Conservation (phyloP, 768 basidiomycete species). For the Boletus vinaceobasis region DNA sequence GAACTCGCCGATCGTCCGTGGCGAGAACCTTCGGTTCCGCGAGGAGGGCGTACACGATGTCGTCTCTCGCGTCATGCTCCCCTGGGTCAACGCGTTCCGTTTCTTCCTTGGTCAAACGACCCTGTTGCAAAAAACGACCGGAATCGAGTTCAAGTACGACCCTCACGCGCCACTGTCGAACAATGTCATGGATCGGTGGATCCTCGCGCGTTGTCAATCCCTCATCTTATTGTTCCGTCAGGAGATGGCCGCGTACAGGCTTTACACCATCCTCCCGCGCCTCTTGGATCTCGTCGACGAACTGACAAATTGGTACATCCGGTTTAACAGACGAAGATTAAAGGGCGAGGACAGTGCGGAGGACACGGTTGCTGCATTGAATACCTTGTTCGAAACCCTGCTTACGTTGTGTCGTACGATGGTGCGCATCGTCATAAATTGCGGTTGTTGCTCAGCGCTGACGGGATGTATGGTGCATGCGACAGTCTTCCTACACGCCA, state of each 20-base stretch:
- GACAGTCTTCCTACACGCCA: conserved; percentile 93
- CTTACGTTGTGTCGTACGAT: conserved; percentile 94
- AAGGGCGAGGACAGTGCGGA: conserved; percentile 93
- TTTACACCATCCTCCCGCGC: conserved; percentile 97
- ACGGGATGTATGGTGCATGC: background rate
- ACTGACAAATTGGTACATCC: conserved; percentile 99
- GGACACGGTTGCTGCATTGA: conserved; percentile 84
- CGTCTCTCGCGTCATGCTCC: conserved; percentile 91
- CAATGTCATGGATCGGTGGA: conserved; percentile 99
- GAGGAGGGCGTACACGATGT: conserved; percentile 98
- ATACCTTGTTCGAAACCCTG: conserved; percentile 93
- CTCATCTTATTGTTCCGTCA: conserved; percentile 86
- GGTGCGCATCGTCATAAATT: conserved; percentile 45
- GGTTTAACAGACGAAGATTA: conserved; percentile 92
- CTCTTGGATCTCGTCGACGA: conserved; percentile 91
- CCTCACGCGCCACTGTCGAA: conserved; percentile 76
- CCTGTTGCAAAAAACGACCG: conserved; percentile 76
- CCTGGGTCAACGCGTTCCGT: conserved; percentile 98
- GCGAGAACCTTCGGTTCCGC: conserved; percentile 95
- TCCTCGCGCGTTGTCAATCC: conserved; percentile 96
- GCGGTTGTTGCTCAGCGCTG: background rate
- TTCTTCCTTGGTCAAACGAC: conserved; percentile 97
- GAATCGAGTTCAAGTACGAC: conserved; percentile 80
- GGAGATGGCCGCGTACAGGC: conserved; percentile 96
- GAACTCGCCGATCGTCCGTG: conserved; percentile 97